Conservation (phyloP, 2,329 filamentous ascomycete genomes). For the Nannizziopsis barbatae region DNA sequence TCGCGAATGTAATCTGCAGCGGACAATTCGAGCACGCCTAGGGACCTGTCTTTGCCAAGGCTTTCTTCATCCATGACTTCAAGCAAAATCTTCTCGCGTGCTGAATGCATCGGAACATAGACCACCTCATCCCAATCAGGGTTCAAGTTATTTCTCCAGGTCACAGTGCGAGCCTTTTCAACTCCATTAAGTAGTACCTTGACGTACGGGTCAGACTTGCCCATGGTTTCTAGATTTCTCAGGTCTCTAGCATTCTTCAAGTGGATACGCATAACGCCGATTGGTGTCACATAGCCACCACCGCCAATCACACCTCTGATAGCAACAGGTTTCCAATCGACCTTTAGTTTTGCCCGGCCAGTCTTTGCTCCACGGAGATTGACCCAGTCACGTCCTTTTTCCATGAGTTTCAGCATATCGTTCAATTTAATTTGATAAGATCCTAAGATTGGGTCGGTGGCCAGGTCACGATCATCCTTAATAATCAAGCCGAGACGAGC, state of each 20-base stretch:
- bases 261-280: conserved; percentile 91
- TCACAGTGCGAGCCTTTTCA: conserved; percentile 83
- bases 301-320: conserved; percentile 65
- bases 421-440: conserved; percentile 93
- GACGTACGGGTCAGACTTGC: conserved; percentile 93
- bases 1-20: conserved; percentile 69
- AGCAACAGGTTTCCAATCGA: conserved; percentile 92
- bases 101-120: conserved; percentile 80
- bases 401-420: conserved; percentile 81
- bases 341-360: conserved; percentile 77
- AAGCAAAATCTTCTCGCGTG: conserved; percentile 69
- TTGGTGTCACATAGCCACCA: conserved; percentile 81
- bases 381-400: conserved; percentile 94
- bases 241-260: conserved; percentile 73
- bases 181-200: conserved; percentile 81
- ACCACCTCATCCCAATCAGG: conserved; percentile 93
- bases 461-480: conserved; percentile 87
- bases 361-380: conserved; percentile 68
- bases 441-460: conserved; percentile 71
- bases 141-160: conserved; percentile 89
- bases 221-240: conserved; percentile 85
- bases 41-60: conserved; percentile 76
- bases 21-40: conserved; percentile 68
- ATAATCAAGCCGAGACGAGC: conserved; percentile 84
- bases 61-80: conserved; percentile 97